Percentiles rank a stretch among this genome's conserved stretches.
phyloP scores from a whole-genome alignment of 805 yeast species.

The Torulaspora delbrueckii region DNA sequence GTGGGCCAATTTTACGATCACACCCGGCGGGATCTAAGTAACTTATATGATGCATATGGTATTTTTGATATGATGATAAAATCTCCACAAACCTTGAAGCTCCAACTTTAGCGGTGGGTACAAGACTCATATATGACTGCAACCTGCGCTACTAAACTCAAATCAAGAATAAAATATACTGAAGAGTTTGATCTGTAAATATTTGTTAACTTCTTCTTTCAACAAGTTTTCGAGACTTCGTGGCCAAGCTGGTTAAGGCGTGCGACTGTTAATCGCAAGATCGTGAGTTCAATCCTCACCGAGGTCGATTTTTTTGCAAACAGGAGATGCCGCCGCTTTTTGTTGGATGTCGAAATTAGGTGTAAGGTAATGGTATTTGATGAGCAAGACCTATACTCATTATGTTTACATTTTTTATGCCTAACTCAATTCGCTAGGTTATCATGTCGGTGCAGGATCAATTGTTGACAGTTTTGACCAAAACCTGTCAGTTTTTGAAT shows the following conservation, averaged over 20 bases:
- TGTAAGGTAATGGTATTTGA: not conserved
- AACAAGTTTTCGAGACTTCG: constrained; percentile 33
- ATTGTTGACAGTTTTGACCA: constrained; percentile 5
- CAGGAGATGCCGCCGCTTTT: constrained; percentile 3
- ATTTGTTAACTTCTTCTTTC: too few relatives aligned
- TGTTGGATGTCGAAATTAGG: not conserved
- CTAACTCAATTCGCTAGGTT: not conserved
- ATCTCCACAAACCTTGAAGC: too few relatives aligned
- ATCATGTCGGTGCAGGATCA: constrained; percentile 8
- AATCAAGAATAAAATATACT: too few relatives aligned
- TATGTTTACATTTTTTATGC: not conserved
- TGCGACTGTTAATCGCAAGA: constrained; percentile 57
- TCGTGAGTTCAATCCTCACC: constrained; percentile 54
- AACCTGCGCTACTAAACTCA: too few relatives aligned
- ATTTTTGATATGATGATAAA: too few relatives aligned
- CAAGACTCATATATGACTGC: too few relatives aligned
- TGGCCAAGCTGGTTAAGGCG: constrained; percentile 55
- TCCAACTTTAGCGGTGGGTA: too few relatives aligned
- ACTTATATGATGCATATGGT: too few relatives aligned
- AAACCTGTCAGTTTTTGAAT: constrained; percentile 31
- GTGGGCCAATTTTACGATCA: too few relatives aligned
- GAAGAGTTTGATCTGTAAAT: too few relatives aligned
- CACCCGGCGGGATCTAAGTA: too few relatives aligned
- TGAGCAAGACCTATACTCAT: not conserved
- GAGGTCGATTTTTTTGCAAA: constrained; percentile 38